Evolutionary conservation across 345 rosid species (phyloP).

Genomic region (Trapa incisa): DNA sequence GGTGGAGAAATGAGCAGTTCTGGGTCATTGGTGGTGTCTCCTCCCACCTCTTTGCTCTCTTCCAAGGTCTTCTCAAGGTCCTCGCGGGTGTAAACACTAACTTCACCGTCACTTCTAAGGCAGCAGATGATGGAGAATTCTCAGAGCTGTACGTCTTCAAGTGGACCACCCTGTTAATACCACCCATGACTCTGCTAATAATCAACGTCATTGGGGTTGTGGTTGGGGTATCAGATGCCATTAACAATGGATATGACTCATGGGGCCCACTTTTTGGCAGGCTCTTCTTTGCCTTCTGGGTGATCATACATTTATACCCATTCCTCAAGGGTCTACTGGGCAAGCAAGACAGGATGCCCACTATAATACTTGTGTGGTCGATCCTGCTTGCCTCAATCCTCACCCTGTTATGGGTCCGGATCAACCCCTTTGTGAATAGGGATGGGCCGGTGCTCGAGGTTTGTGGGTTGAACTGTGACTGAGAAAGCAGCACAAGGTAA

Average conservation of each 20-base stretch:
- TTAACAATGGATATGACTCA: slow-evolving; percentile 92
- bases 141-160: slow-evolving; percentile 94
- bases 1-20: slow-evolving; percentile 99
- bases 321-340: slow-evolving; percentile 98
- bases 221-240: slow-evolving; percentile 91
- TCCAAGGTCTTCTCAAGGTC: slow-evolving; percentile 94
- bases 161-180: slow-evolving; percentile 86
- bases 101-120: slow-evolving; percentile 94
- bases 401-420: slow-evolving; percentile 87
- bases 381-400: slow-evolving; percentile 84
- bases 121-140: slow-evolving; percentile 84
- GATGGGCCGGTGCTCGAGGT: slow-evolving; percentile 84
- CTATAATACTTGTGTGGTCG: slow-evolving; percentile 90
- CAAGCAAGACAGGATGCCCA: slow-evolving; percentile 91
- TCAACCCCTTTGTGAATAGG: slow-evolving; percentile 76
- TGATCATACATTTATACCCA: slow-evolving; percentile 83
- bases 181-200: slow-evolving; percentile 78
- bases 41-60: slow-evolving; percentile 82
- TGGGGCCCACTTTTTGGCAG: slow-evolving; percentile 98
- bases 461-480: slow-evolving; percentile 88
- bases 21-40: slow-evolving; percentile 99
- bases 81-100: slow-evolving; percentile 86
- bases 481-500: slow-evolving; percentile 11
- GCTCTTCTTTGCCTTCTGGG: slow-evolving; percentile 90
- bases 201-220: slow-evolving; percentile 78